Evolutionary conservation across 1,284 basidiomycete species (phyloP), one percentile per base, ranked within the genome.

Genomic region (Heterobasidion occidentale): DNA sequence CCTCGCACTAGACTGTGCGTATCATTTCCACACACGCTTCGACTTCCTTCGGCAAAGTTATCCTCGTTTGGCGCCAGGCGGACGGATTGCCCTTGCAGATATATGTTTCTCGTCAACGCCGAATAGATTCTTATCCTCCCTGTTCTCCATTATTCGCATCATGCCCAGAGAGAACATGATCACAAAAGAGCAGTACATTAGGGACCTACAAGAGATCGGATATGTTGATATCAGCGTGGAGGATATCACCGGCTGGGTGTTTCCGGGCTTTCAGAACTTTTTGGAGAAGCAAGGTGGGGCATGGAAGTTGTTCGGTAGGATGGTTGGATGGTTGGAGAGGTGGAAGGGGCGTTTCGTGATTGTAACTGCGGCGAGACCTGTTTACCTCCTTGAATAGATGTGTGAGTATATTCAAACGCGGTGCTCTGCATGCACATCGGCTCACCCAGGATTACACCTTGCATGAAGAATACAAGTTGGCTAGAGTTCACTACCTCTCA

Each of bases 1-100:
- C 46, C 70, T 80, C 35, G 82, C 84, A 6, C 73, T 89, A 34
- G 87, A 90, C 64, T 87, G 85, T 58, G 83, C 85, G 2, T 88
- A 88, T 65, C 86, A 90, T 66, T 88, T 88, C 65, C 65, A 74
- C 8, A 80, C 82, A 1, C 75, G 83, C 19, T 57, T 67, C 14
- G 58, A 58, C 4, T 80, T 84, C 62, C 74, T 88, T 36, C 64
- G 68, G 8, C 78, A 84, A 60, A 67, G 74, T 1, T 74, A 77
- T 59, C 54, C 58, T 3, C 74, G 74, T 44, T 75, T 89, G 1
- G 63, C 65, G 0, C 71, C 73, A 6, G 78, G 78, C 5, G 84
- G 86, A 12, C 70, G 74, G 12, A 69, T 89, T 52, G 83, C 80
- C 3, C 77, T 87, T 14, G 86, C 83, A 8, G 88, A 89, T 65